Evolutionary conservation across 345 rosid species (phyloP).

Genomic region (Stellera chamaejasme): DNA sequence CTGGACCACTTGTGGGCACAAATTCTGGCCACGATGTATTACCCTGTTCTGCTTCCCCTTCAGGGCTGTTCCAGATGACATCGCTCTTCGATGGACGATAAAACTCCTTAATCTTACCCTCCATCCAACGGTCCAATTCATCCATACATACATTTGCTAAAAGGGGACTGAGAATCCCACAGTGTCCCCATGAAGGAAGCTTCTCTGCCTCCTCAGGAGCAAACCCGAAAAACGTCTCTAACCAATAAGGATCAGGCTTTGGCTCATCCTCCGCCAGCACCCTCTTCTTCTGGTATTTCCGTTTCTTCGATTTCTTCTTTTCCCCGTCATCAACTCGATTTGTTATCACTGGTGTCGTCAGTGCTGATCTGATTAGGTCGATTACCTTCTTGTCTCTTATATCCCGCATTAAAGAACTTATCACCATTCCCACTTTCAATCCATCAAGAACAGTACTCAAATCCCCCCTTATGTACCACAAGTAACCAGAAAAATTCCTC

Average conservation of each 20-base stretch:
- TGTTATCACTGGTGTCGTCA: slow-evolving; percentile 77
- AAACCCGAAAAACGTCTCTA: slow-evolving; percentile 89
- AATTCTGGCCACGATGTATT: slow-evolving; percentile 98
- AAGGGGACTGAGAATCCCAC: slow-evolving; percentile 91
- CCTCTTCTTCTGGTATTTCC: slow-evolving; percentile 88
- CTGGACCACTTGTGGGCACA: slow-evolving; percentile 98
- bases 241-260: slow-evolving; percentile 97
- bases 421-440: slow-evolving; percentile 74
- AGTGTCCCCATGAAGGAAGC: slow-evolving; percentile 91
- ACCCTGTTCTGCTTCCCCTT: slow-evolving; percentile 90
- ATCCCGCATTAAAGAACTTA: slow-evolving; percentile 86
- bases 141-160: slow-evolving; percentile 83
- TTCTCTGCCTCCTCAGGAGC: slow-evolving; percentile 97
- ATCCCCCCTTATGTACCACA: slow-evolving; percentile 94
- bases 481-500: slow-evolving; percentile 81
- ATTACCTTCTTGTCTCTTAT: slow-evolving; percentile 92
- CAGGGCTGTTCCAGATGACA: slow-evolving; percentile 90
- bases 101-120: slow-evolving; percentile 75
- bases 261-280: slow-evolving; percentile 98
- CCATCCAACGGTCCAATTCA: slow-evolving; percentile 89
- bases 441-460: slow-evolving; percentile 90
- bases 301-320: slow-evolving; percentile 69
- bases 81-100: slow-evolving; percentile 86
- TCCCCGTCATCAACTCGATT: slow-evolving; percentile 40
- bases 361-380: slow-evolving; percentile 71